Percentiles rank a stretch among this genome's conserved stretches.
Conservation (phyloP, 1,139 yeast species). For the Kurtzmaniella quercitrusa region DNA sequence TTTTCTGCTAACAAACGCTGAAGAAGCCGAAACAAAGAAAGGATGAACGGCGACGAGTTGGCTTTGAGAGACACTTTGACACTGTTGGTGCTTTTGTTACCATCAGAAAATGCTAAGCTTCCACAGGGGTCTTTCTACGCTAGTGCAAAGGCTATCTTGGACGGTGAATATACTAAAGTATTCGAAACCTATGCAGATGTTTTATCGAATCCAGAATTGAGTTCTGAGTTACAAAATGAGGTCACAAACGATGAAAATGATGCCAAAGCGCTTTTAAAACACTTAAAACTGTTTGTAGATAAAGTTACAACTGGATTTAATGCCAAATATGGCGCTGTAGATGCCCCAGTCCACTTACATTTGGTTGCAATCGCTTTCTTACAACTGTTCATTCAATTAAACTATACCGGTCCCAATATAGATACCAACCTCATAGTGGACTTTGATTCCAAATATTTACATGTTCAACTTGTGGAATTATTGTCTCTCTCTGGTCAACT, state of each 20-base stretch:
- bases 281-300: slow-evolving; percentile 15
- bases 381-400: slow-evolving; percentile 69
- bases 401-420: slow-evolving; percentile 79
- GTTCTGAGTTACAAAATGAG: not conserved
- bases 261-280: not conserved
- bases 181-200: not conserved
- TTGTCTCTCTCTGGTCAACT: slow-evolving; percentile 58
- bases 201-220: not conserved
- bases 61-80: slow-evolving; percentile 17
- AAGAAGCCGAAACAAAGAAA: not conserved
- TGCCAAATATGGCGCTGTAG: slow-evolving; percentile 5
- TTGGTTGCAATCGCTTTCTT: slow-evolving; percentile 52
- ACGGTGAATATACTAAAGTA: not conserved
- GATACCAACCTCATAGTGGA: slow-evolving; percentile 31
- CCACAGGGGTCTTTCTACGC: slow-evolving; percentile 12
- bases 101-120: slow-evolving; percentile 17
- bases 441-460: slow-evolving; percentile 26
- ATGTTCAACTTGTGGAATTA: slow-evolving; percentile 29
- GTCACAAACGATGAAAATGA: not conserved
- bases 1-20: not conserved
- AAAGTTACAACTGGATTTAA: slow-evolving; percentile 11
- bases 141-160: slow-evolving; percentile 11
- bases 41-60: slow-evolving; percentile 7
- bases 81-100: slow-evolving; percentile 23
- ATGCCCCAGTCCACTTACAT: slow-evolving; percentile 25